Percentiles rank a stretch among this genome's conserved stretches.
These are phyloP conservation scores for Penicillium goetzii DNA, from an alignment of 495 filamentous ascomycete genomes.

Conservation along the genomic window DNA sequence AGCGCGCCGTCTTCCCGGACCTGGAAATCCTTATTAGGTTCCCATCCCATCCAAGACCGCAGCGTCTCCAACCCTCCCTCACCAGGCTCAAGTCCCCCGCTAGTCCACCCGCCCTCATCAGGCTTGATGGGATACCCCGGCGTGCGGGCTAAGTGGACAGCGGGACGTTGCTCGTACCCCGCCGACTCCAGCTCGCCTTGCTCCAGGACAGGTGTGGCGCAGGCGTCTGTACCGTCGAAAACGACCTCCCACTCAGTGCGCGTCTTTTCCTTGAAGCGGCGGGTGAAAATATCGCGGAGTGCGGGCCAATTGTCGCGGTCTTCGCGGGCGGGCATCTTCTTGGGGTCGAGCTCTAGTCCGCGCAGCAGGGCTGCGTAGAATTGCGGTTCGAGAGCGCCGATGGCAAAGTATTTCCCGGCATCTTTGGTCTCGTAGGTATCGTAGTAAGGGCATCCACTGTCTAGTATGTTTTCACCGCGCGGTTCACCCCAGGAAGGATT, in stretches of 20 bases:
- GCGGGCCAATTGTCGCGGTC: slow-evolving; percentile 68
- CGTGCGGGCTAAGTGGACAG: slow-evolving; percentile 68
- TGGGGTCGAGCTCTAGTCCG: slow-evolving; percentile 60
- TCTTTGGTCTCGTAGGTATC: slow-evolving; percentile 85
- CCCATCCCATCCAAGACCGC: slow-evolving; percentile 78
- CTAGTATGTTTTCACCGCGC: slow-evolving; percentile 77
- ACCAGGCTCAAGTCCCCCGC: slow-evolving; percentile 62
- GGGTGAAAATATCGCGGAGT: slow-evolving; percentile 62
- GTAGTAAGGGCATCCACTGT: slow-evolving; percentile 86
- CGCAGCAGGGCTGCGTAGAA: slow-evolving; percentile 74
- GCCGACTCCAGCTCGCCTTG: slow-evolving; percentile 70
- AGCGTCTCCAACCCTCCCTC: slow-evolving; percentile 72
- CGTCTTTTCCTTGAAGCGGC: slow-evolving; percentile 71
- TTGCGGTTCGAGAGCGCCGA: slow-evolving; percentile 85
- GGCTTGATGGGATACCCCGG: slow-evolving; percentile 61
- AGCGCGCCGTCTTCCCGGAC: slow-evolving; percentile 59
- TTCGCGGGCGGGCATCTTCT: slow-evolving; percentile 54
- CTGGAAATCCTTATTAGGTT: slow-evolving; percentile 67
- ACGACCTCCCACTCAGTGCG: slow-evolving; percentile 80
- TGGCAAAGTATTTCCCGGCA: slow-evolving; percentile 78
- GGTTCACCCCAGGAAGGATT: slow-evolving; percentile 59
- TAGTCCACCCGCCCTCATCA: slow-evolving; percentile 67
- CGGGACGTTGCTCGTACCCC: slow-evolving; percentile 73
- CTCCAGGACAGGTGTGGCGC: slow-evolving; percentile 82
- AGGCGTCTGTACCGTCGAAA: slow-evolving; percentile 90